Evolutionary conservation across 331 rosid genomes (phyloP).

Genomic region (Malus hybrid): DNA sequence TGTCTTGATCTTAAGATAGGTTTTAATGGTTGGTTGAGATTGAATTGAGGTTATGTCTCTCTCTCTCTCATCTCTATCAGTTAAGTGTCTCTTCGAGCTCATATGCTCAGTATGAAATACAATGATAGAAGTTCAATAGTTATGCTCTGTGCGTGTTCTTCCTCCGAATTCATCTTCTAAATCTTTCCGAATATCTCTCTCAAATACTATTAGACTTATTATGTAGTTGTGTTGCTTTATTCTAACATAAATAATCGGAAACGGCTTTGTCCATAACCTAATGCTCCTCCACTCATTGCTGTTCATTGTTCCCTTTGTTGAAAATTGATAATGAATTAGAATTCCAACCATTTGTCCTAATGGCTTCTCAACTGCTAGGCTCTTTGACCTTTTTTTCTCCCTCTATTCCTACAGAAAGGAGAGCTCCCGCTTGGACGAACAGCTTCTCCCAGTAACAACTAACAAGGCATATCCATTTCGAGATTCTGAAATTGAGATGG

Average conservation of each 20-base stretch:
- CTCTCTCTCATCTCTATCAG: too few species aligned
- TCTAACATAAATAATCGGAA: neutral
- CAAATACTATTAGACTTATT: too few species aligned
- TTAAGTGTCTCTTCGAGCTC: too few species aligned
- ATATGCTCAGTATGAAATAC: too few species aligned
- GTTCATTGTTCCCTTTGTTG: neutral
- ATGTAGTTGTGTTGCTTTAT: too few species aligned
- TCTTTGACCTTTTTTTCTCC: neutral
- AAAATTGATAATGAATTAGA: neutral
- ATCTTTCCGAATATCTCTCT: too few species aligned
- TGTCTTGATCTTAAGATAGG: too few species aligned
- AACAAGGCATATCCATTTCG: constrained; percentile 43
- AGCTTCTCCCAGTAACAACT: constrained; percentile 18
- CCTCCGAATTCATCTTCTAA: too few species aligned
- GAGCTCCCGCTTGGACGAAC: constrained; percentile 94
- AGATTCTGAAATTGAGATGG: constrained; percentile 76
- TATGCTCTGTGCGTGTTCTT: too few species aligned
- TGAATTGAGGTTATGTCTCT: too few species aligned
- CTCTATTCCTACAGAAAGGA: constrained; percentile 61
- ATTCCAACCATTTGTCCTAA: constrained; percentile 6
- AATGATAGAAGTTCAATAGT: too few species aligned
- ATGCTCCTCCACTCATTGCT: neutral
- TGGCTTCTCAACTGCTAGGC: neutral
- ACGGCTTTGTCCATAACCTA: neutral
- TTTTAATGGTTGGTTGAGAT: too few species aligned